Evolutionary conservation across 805 yeast genomes (phyloP), one percentile per base, ranked within the genome.

Genomic region (Spathaspora gorwiae): DNA sequence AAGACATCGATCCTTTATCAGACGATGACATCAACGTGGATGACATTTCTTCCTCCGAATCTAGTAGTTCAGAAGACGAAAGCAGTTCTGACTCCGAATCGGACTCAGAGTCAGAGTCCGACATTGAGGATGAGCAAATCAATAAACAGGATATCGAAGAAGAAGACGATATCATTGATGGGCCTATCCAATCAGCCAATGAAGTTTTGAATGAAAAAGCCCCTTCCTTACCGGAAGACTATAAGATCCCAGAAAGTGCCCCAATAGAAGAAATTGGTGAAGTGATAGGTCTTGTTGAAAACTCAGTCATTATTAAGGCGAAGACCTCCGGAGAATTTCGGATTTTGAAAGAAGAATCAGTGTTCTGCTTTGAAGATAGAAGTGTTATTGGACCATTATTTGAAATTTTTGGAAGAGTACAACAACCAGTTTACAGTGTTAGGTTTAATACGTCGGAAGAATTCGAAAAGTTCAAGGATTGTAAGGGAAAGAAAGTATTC

Each of bases 401-500:
- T 57, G 99, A 94, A 61, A 87, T 89, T 0, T 89, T 94, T 68
- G 99, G 99, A 0, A 84, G 88, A 9, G 74, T 94, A 6, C 85
- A 87, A 50, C 64, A 79, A 14, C 99, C 99, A 0, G 70, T 83
- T 39, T 90, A 89, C 60, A 73, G 95, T 35, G 84, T 94, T 1
- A 80, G 82, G 47, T 81, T 87, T 58, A 75, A 78, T 45, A 51
- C 71, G 1, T 70, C 67, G 0, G 83, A 77, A 32, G 79, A 75
- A 37, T 64, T 76, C 19, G 75, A 69, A 13, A 64, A 62, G n/a
- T 72, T 78, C 46, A 68, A 70, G 41, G 74, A 66, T 2, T 65
- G 57, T 26, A 73, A 74, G 42, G 90, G 88, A 1, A 61, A 64
- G 12, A 74, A 73, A 37, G 92, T 84, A 0, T 88, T 56, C 61